Conservation (phyloP, 345 rosid species). For the Jatropha curcas region DNA sequence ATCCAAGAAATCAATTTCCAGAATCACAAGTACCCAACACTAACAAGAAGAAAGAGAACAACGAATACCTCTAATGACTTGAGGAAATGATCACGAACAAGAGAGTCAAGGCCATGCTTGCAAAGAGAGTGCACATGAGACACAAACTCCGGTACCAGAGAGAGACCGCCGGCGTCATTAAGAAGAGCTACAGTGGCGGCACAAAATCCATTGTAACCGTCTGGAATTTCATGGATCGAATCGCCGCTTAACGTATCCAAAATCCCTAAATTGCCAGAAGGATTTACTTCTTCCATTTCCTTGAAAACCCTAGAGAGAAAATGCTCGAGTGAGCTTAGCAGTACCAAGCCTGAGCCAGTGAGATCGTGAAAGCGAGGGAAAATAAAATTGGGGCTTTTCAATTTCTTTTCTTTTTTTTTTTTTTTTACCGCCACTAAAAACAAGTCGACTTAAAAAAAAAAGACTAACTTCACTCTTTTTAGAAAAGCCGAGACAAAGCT, state of each 20-base stretch:
- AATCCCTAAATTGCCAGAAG: constrained; percentile 47
- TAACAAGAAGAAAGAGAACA: not conserved
- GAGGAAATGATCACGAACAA: constrained; percentile 73
- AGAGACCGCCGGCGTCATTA: constrained; percentile 41
- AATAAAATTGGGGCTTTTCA: not conserved
- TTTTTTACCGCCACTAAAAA: not conserved
- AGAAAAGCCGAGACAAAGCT: too few relatives aligned
- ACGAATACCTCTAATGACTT: constrained; percentile 59
- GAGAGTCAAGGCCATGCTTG: constrained; percentile 66
- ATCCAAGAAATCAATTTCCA: not conserved
- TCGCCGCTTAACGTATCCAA: constrained; percentile 51
- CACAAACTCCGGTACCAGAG: constrained; percentile 44
- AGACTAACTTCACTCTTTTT: too few relatives aligned
- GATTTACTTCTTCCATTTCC: constrained; percentile 44
- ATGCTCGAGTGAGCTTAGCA: not conserved
- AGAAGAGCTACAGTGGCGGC: constrained; percentile 57
- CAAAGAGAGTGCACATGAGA: constrained; percentile 61
- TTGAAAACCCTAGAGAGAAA: not conserved
- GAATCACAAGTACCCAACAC: not conserved
- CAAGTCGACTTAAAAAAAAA: too few relatives aligned
- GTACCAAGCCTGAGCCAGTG: too few relatives aligned
- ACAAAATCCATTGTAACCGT: constrained; percentile 61
- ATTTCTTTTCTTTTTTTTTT: not conserved
- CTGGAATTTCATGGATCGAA: constrained; percentile 53
- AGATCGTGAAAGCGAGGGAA: not conserved